Base-by-base conservation (phyloP, 306 rosid genomes). In the Sicyos baderoa region DNA sequence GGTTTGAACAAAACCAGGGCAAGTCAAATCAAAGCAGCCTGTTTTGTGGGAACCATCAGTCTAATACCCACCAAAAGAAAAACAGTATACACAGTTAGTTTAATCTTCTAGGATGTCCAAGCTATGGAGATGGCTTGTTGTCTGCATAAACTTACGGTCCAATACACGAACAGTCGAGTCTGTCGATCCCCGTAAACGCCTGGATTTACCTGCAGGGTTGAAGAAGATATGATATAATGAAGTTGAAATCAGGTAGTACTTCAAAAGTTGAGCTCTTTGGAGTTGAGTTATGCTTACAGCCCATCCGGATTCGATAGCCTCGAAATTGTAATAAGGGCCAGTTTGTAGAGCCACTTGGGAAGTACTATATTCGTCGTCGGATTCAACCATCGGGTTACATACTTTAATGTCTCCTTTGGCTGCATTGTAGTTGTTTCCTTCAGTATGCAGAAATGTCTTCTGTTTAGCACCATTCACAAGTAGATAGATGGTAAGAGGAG, bases 1-100 rank as follows among this genome's bases (percentile, higher is more conserved):
- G 11, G 40, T 70, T 48, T 74, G 82, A 16, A 78, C 70, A 62
- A 78, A 78, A 15, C 82, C 82, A 7, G 82, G 76, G 19, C 82
- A 78, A 60, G 73, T 74, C 14, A 74, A 73, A 62, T 78, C 82
- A 63, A 78, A 74, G 76, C 82, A 78, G 45, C 82, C 82, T 42
- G 76, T 78, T 54, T 37, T 74, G 13, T 61, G 11, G 29, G 82
- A 74, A 47, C 55, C 78, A 35, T 74, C 82, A 49, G 18, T 40
- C 78, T 78, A 32, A 44, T 11, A 14, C 13, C 13, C 13, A 45
- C 35, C 14, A 5, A 29, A 32, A 7, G 15, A 50, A 64, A 64
- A 53, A 25, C 29, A 25, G 29, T 25, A 1, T 25, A 25, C 9
- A 11, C 16, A 27, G 25, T 69, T 27, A 10, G 60, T 25, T 64